Conservation (phyloP, 345 rosid genomes). For the Pelargonium nanum region DNA sequence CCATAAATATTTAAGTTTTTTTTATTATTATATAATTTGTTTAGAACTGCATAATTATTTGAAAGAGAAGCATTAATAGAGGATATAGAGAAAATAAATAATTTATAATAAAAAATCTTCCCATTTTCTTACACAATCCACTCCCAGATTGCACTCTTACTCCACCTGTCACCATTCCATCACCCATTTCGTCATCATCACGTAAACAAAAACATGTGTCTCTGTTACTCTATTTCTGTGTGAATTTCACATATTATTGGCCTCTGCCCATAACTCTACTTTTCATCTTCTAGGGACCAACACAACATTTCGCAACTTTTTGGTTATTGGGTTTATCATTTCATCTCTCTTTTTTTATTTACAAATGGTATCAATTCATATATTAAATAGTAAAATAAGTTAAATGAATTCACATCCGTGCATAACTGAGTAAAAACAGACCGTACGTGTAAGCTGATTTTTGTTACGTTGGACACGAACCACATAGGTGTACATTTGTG, state of each 20-base stretch:
- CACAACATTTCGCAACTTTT: too few species aligned
- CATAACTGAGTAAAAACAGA: not conserved
- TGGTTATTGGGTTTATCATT: not conserved
- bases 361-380: not conserved
- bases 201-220: conserved; percentile 28
- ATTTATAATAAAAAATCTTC: conserved; percentile 11
- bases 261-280: not conserved
- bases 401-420: not conserved
- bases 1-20: too few species aligned
- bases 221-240: conserved; percentile 1
- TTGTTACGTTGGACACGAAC: too few species aligned
- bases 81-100: too few species aligned
- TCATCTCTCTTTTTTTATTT: not conserved
- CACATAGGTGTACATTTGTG: too few species aligned
- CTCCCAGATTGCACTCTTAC: conserved; percentile 54
- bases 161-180: conserved; percentile 38
- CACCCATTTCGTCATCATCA: conserved; percentile 64
- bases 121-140: conserved; percentile 37
- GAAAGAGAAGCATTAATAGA: too few species aligned
- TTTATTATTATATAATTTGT: too few species aligned
- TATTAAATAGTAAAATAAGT: too few species aligned
- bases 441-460: too few species aligned
- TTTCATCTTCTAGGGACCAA: not conserved
- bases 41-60: too few species aligned
- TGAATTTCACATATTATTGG: not conserved